Evolutionary conservation across 2,329 filamentous ascomycete species (phyloP).

Genomic region (Colletotrichum sojae): DNA sequence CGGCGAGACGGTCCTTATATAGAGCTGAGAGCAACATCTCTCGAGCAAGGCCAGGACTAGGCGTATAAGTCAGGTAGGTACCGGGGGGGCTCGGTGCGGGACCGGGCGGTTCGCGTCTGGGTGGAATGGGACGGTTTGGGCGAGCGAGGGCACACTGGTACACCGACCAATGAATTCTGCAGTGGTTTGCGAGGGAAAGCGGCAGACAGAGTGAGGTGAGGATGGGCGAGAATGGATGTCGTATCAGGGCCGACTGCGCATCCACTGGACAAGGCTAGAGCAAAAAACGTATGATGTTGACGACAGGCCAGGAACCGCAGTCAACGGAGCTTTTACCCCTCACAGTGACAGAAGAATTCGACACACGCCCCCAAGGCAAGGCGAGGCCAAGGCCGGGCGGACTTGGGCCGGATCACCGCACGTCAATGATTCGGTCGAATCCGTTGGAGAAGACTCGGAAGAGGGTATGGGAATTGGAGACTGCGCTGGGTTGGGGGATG

Average conservation of each 20-base stretch:
- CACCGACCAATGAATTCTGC: slow-evolving; percentile 7
- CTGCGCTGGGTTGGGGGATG: not conserved
- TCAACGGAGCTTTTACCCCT: slow-evolving; percentile 36
- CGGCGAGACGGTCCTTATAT: slow-evolving; percentile 32
- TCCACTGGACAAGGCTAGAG: slow-evolving; percentile 34
- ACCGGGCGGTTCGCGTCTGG: slow-evolving; percentile 27
- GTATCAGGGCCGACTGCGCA: slow-evolving; percentile 38
- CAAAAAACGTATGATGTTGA: slow-evolving; percentile 41
- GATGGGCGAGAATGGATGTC: slow-evolving; percentile 10
- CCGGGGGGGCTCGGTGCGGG: slow-evolving; percentile 14
- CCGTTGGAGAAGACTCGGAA: slow-evolving; percentile 24
- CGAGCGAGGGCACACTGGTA: slow-evolving; percentile 19
- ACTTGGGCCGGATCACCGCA: slow-evolving; percentile 32
- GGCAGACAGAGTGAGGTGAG: slow-evolving; percentile 28
- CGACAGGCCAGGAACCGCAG: slow-evolving; percentile 39
- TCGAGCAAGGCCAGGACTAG: slow-evolving; percentile 13
- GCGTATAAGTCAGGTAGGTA: slow-evolving; percentile 27
- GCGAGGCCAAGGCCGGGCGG: slow-evolving; percentile 30
- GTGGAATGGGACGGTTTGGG: slow-evolving; percentile 7
- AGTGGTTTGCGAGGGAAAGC: not conserved
- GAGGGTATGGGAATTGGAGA: slow-evolving; percentile 10
- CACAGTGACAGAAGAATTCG: slow-evolving; percentile 36
- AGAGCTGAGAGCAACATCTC: slow-evolving; percentile 32
- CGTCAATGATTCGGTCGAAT: slow-evolving; percentile 12
- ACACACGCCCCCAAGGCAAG: slow-evolving; percentile 23